Evolutionary conservation across 2,329 filamentous ascomycete species (phyloP).

Genomic region (Colletotrichum agaves): DNA sequence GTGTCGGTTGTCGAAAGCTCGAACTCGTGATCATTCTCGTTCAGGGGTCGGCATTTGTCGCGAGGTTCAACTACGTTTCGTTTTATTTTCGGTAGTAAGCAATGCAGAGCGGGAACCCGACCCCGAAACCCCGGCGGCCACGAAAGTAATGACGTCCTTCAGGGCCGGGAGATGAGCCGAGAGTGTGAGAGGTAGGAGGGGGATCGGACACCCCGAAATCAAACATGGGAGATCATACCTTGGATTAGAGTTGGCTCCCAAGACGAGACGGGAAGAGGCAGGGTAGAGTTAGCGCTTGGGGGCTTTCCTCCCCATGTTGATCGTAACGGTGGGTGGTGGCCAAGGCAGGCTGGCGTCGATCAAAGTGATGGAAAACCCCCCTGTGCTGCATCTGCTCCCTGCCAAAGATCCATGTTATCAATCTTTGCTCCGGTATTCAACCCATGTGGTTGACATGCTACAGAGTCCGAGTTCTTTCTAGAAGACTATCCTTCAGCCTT

Average conservation of each 20-base stretch:
- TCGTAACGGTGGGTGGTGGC: neutral
- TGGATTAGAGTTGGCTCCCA: neutral
- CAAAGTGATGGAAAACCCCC: neutral
- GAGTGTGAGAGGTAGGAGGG: neutral
- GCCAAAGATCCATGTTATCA: neutral
- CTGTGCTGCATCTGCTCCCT: neutral
- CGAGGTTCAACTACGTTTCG: neutral
- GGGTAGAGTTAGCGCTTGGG: neutral
- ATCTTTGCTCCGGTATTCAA: too few species aligned
- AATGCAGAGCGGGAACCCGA: neutral
- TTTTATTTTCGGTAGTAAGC: conserved; percentile 1
- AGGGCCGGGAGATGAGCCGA: neutral
- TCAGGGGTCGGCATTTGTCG: neutral
- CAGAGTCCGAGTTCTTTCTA: neutral
- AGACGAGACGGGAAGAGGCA: neutral
- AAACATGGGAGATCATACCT: neutral
- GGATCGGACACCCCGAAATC: neutral
- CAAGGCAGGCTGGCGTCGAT: neutral
- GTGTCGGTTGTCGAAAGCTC: neutral
- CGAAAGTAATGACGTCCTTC: neutral
- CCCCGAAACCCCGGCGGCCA: neutral
- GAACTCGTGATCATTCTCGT: neutral
- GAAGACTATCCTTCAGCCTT: conserved; percentile 1
- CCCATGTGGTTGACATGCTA: neutral
- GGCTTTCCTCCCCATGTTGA: neutral